Base-by-base conservation (phyloP, 108 stramenopile genomes). In the Fistulifera pelliculosa region DNA sequence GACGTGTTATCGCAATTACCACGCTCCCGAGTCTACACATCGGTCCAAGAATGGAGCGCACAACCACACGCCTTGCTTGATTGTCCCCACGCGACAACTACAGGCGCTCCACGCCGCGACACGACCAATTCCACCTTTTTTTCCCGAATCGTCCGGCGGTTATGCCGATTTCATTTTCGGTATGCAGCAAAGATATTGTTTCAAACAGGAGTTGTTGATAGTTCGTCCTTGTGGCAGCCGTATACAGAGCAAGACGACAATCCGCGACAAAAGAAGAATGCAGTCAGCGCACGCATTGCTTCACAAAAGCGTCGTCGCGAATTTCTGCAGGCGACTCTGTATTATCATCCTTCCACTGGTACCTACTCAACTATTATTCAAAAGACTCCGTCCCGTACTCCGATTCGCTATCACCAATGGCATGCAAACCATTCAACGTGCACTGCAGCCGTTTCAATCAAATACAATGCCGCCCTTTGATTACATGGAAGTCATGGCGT, bases 401-500 rank as follows among this genome's bases (percentile, higher is more conserved):
- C 59, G 59, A 16, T 98, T 99, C 72, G 96, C 93, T 26, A 81
- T 80, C 47, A 96, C 95, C 18, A 94, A 96, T 62, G 98, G 98
- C 6, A 95, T 97, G 73, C 94, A 96, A 63, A 95, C 94, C 41
- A 83, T 97, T 47, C 96, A 99, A 70, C 70, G 84, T 5, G 65
- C 95, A 23, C 59, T 95, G 15, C 77, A 62, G 68, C 66, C 71
- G 22, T 79, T 49, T 44, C 55, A 27, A 66, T 2, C 63, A 38
- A 62, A 50, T 56, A 38, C 39, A 12, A 3, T 24, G 27, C 47
- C 16, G 38, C 23, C 12, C 28, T 82, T 75, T 55, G 80, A 97
- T 56, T 94, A 88, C 49, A 77, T 99, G 0, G 98, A 99, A 75
- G 79, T 89, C 18, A 97, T 99, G 96, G 98, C 98, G 38, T 99